These are phyloP conservation scores for Xylaria acuta DNA, from an alignment of 495 filamentous ascomycete species.

Conservation along the genomic window DNA sequence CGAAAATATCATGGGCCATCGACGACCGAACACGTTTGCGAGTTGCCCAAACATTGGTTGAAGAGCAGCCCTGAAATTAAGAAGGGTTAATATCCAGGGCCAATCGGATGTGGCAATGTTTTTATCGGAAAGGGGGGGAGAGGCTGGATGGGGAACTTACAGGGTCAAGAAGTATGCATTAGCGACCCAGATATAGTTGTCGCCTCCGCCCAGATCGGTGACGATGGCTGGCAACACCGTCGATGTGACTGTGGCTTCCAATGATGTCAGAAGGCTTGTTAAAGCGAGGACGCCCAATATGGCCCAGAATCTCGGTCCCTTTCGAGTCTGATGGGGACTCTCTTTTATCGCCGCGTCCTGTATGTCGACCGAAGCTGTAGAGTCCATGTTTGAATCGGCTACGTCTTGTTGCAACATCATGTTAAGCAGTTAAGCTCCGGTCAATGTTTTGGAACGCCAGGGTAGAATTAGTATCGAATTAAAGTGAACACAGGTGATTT, in stretches of 20 bases:
- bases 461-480: not conserved
- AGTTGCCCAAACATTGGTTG: conserved; percentile 41
- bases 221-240: conserved; percentile 47
- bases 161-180: conserved; percentile 70
- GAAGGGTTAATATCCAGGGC: not conserved
- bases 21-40: conserved; percentile 53
- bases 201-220: conserved; percentile 29
- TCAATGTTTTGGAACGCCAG: not conserved
- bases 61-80: conserved; percentile 54
- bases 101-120: not conserved
- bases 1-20: conserved; percentile 40
- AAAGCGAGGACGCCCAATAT: conserved; percentile 35
- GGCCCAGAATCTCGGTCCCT: conserved; percentile 34
- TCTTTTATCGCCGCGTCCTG: not conserved
- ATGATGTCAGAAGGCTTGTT: conserved; percentile 34
- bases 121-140: not conserved
- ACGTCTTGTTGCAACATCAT: not conserved
- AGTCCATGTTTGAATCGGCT: not conserved
- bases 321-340: not conserved
- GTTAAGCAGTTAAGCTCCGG: not conserved
- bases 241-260: conserved; percentile 52
- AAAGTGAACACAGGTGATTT: not conserved
- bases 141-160: conserved; percentile 7
- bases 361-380: conserved; percentile 1
- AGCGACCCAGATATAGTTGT: conserved; percentile 60